Evolutionary conservation across 2,329 filamentous ascomycete species (phyloP).

Genomic region (Fusarium coffeatum): DNA sequence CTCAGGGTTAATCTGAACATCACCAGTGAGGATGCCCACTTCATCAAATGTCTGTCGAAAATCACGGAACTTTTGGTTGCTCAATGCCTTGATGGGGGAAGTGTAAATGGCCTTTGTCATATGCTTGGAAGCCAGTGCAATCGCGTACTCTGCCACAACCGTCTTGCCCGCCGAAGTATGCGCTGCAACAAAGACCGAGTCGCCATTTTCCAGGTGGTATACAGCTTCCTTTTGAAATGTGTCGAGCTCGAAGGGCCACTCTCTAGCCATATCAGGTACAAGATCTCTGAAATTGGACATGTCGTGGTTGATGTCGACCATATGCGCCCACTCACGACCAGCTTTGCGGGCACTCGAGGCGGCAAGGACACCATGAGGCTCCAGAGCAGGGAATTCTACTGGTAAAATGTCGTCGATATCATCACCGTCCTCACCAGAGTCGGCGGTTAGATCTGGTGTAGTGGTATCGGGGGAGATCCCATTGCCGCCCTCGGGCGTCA

Average conservation of each 20-base stretch:
- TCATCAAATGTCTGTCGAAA: constrained; percentile 92
- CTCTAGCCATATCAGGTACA: constrained; percentile 93
- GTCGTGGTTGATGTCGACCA: constrained; percentile 94
- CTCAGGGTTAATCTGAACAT: constrained; percentile 97
- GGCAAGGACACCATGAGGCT: constrained; percentile 82
- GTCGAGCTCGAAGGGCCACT: constrained; percentile 97
- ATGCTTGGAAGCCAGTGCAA: constrained; percentile 94
- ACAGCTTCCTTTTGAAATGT: constrained; percentile 99
- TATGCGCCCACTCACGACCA: constrained; percentile 94
- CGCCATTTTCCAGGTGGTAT: constrained; percentile 94
- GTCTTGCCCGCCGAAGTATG: constrained; percentile 99
- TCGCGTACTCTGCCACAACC: constrained; percentile 97
- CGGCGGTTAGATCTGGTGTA: constrained; percentile 47
- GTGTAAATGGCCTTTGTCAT: constrained; percentile 99
- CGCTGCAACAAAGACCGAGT: constrained; percentile 97
- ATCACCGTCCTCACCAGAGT: constrained; percentile 62
- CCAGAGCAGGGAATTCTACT: constrained; percentile 90
- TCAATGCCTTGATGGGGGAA: constrained; percentile 96
- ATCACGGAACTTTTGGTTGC: constrained; percentile 98
- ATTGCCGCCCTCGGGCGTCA: constrained; percentile 47
- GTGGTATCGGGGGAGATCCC: constrained; percentile 38
- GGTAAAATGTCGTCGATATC: constrained; percentile 89
- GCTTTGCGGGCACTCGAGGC: constrained; percentile 77
- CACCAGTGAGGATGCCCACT: constrained; percentile 95
- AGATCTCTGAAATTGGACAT: constrained; percentile 95